Conservation (phyloP, 176 grass and related monocot species). For the Oryza rufipogon region DNA sequence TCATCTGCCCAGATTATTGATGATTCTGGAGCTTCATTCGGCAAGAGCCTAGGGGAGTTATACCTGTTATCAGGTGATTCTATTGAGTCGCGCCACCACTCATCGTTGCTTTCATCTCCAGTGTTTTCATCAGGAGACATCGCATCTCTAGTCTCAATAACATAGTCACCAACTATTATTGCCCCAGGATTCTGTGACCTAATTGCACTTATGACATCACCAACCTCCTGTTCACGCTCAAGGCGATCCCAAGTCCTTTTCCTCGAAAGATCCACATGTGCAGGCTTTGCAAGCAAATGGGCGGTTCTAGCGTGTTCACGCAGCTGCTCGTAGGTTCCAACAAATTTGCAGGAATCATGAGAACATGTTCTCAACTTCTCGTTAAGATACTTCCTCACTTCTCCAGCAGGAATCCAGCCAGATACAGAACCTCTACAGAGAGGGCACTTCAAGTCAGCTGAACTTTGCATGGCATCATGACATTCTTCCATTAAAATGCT, state of each 20-base stretch:
- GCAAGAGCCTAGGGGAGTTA: constrained; percentile 38
- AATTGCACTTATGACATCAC: constrained; percentile 89
- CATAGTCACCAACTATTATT: constrained; percentile 90
- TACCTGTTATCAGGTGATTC: constrained; percentile 44
- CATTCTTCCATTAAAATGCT: constrained; percentile 45
- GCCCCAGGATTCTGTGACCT: constrained; percentile 86
- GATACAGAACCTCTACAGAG: constrained; percentile 85
- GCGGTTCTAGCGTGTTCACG: constrained; percentile 74
- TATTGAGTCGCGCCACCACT: constrained; percentile 49
- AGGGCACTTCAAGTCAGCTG: constrained; percentile 72
- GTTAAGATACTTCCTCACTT: constrained; percentile 80
- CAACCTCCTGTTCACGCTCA: constrained; percentile 83
- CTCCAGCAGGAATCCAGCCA: constrained; percentile 74
- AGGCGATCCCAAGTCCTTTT: constrained; percentile 83
- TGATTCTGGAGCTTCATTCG: constrained; percentile 43
- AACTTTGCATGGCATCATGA: constrained; percentile 47
- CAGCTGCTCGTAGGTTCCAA: constrained; percentile 81
- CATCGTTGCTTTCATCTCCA: constrained; percentile 51
- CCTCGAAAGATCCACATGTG: constrained; percentile 65
- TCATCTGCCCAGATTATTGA: constrained; percentile 51
- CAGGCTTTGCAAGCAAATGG: constrained; percentile 64
- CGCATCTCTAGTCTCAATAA: constrained; percentile 72
- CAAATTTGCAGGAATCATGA: constrained; percentile 74
- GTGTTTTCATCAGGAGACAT: constrained; percentile 45
- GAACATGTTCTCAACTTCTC: constrained; percentile 73